Percentiles rank a stretch among this genome's conserved stretches.
phyloP scores from a whole-genome alignment of 345 rosid genomes.

The Populus simonii region DNA sequence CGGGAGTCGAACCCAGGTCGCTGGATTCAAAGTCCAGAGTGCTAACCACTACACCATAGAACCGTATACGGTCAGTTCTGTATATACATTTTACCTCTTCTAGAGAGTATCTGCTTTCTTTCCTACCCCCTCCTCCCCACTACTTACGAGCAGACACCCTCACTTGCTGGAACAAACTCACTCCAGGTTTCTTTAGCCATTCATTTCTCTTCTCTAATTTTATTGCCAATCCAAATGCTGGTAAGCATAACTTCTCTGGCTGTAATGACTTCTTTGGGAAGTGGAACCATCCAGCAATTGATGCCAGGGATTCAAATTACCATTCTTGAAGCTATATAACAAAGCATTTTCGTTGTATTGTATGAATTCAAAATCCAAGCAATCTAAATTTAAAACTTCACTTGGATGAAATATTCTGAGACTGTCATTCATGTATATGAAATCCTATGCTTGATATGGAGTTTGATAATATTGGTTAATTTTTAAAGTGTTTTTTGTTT shows the following conservation, averaged over 20 bases:
- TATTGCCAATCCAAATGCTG: not conserved
- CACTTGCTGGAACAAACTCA: no score
- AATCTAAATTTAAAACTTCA: not conserved
- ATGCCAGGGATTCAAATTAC: not conserved
- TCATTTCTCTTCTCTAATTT: not conserved
- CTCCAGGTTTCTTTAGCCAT: not conserved
- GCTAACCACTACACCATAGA: conserved; percentile 99
- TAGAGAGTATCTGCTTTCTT: not conserved
- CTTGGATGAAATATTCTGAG: not conserved
- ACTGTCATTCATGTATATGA: conserved; percentile 9
- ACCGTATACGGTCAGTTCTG: conserved; percentile 3
- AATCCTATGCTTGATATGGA: conserved; percentile 3
- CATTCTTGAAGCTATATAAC: not conserved
- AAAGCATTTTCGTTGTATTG: not conserved
- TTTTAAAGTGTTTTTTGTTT: no score
- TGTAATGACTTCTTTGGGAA: not conserved
- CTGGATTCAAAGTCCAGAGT: conserved; percentile 99
- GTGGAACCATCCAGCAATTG: not conserved
- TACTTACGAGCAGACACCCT: not conserved
- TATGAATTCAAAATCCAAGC: not conserved
- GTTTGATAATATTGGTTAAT: no score
- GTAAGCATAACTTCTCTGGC: not conserved
- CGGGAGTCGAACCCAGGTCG: conserved; percentile 99
- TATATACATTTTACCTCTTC: fast-evolving
- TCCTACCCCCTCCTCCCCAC: not conserved